Evolutionary conservation across 805 yeast genomes (phyloP), one percentile per base, ranked within the genome.

Genomic region (Saturnispora silvae): DNA sequence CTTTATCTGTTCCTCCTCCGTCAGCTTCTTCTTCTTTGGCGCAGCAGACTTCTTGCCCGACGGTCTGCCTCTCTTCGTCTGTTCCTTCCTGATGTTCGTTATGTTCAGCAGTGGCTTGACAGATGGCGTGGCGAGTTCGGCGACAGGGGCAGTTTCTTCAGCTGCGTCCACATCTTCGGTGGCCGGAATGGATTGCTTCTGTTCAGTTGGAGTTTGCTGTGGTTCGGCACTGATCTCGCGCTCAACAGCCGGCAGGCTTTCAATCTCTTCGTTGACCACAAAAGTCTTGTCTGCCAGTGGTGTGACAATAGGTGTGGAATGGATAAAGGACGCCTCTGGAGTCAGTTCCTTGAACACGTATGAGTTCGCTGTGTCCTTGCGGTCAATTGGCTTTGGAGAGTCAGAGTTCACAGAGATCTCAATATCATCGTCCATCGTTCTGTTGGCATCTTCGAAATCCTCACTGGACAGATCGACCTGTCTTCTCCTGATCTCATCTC

Each of bases 1-100:
- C n/a, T 40, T 46, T 3, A 47, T 25, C 13, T 20, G 20, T 16
- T 44, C 42, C 20, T 44, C 47, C 16, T 42, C 44, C 8, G 39
- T 35, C 27, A 37, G 15, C 18, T 29, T 19, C 2, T 10, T 13
- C 22, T 41, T 39, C 20, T 40, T 43, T n/a, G n/a, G n/a, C n/a
- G n/a, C n/a, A 31, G 44, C 35, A 9, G 31, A 11, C 28, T 25
- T 25, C 5, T 25, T 25, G n/a, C 15, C 15, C 15, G 28, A 13
- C 13, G 32, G 32, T 29, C 32, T 29, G 13, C 32, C 32, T 18
- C 32, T 29, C 23, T 29, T 29, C 13, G 4, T 4, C 19, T 29
- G 20, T n/a, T 29, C 18, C 14, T 24, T 16, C 20, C 4, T 15
- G 20, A n/a, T 28, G 16, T 13, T 14, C 10, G 30, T 9, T 13